Evolutionary conservation across 176 grass and related monocot genomes (phyloP), one percentile per base, ranked within the genome.

Genomic region (Bonia amplexicaulis): DNA sequence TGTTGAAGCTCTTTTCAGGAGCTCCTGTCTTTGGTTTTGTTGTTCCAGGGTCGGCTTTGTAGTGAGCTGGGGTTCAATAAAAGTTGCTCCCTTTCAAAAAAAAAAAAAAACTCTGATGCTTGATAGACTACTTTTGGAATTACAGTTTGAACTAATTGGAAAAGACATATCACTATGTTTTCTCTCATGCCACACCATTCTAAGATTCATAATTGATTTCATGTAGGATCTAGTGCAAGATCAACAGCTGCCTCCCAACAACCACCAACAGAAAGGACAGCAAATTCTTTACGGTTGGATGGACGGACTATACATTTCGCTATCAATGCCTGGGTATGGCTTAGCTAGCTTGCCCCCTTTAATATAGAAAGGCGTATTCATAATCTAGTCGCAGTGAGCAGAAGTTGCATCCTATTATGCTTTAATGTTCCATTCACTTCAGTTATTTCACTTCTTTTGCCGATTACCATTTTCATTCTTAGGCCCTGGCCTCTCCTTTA

Each of bases 281-380:
- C 84, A 86, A 89, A 83, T 84, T 88, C 93, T 47, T 81, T 94
- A 84, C 46, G 78, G 77, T 70, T 94, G 41, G 89, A 98, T 80
- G 73, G 85, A 72, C 81, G 85, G 42, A 88, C 93, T 76, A 90
- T 98, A 84, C 86, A 90, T 71, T 95, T 96, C 86, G 82, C 93
- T 93, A 81, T 95, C 58, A 92, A 94, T 89, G 96, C 96, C 82
- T 98, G 96, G 93, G 96, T 98, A 95, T 75, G 82, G 19, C 31
- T 72, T 85, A 80, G 15, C 46, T 55, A 69, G 11, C 47, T 19
- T 84, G 16, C 26, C 40, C 9, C 17, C 33, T 76, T 80, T 67
- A 59, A 41, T 60, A 0, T 29, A 68, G 40, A 72, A 60, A 65
- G 2, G 22, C 9, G 66, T 92, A 67, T 45, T 25, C 39, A 77